Percentiles rank a stretch among this genome's conserved stretches.
These are phyloP conservation scores for Cyclotella baltica DNA, from an alignment of 108 stramenopile genomes.

Conservation along the genomic window DNA sequence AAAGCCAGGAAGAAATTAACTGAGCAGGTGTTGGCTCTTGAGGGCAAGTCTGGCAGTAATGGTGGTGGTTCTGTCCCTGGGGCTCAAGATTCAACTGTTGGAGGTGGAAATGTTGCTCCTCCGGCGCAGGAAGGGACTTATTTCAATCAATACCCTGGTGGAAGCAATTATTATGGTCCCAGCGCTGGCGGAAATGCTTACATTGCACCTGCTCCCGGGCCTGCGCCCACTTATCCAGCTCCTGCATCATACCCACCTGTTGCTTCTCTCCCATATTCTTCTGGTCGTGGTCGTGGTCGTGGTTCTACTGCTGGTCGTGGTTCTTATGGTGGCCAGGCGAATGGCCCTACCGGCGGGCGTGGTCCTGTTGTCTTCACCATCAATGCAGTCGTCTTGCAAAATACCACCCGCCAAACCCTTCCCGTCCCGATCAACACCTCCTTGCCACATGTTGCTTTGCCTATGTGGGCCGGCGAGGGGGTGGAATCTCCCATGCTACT, in stretches of 20 bases:
- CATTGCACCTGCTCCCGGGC: not conserved
- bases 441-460: conserved; percentile 15
- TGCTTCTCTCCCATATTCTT: too few species aligned
- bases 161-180: too few species aligned
- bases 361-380: not conserved
- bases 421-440: conserved; percentile 3
- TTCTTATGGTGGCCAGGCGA: not conserved
- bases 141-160: too few species aligned
- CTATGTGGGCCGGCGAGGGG: too few species aligned
- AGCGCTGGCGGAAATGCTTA: too few species aligned
- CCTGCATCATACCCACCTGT: too few species aligned
- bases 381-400: not conserved
- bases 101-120: too few species aligned
- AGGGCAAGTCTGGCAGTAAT: too few species aligned
- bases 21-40: not conserved
- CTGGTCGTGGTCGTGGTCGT: not conserved
- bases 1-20: not conserved
- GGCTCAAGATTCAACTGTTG: too few species aligned
- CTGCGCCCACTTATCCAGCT: not conserved
- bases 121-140: too few species aligned
- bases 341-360: not conserved
- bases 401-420: not conserved
- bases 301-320: not conserved
- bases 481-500: too few species aligned
- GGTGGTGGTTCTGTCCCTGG: too few species aligned